Base-by-base conservation (phyloP, 2,329 filamentous ascomycete genomes). In the Periconia sp. region DNA sequence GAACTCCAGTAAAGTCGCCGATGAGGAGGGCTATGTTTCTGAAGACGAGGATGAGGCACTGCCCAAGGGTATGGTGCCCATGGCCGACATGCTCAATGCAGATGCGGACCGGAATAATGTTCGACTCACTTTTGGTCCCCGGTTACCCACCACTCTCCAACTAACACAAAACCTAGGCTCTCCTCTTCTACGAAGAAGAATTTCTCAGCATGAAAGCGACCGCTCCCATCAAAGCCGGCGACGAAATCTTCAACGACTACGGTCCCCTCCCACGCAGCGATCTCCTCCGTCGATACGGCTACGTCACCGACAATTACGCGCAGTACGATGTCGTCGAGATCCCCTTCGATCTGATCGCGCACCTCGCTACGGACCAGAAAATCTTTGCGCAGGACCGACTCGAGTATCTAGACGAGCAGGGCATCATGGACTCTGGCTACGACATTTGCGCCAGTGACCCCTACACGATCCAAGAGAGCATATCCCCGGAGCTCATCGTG, bases 31-130 rank as follows among this genome's bases (percentile, higher is more conserved):
- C 17, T 77, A 74, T 53, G 71, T 66, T 5, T 76, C 76, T 27
- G 77, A 79, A 55, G 75, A 77, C 18, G 76, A 79, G 56, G 78
- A 81, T 31, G 77, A 74, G n/a, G 71, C 73, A 5, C 63, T 79
- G 5, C 77, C 81, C 17, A 90, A 96, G 74, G 92, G 89, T 49
- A 94, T 96, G 90, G 89, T 96, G 0, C 91, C 92, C 1, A 83
- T 97, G 78, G 92, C 92, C 1, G 92, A 96, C 69, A 87, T 96
- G 66, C 80, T 97, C 31, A 96, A 96, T 65, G 91, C 92, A 0
- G 90, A 96, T 70, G 91, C 89, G 5, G 86, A 91, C 57, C 76
- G 78, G 59, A 94, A 94, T 72, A 96, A 96, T 62, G 89, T 88
- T 63, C 44, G 55, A 41, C 27, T 71, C 35, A 47, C 37, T n/a